Evolutionary conservation across 2,329 filamentous ascomycete species (phyloP).

Genomic region (Fusarium denticulatum): DNA sequence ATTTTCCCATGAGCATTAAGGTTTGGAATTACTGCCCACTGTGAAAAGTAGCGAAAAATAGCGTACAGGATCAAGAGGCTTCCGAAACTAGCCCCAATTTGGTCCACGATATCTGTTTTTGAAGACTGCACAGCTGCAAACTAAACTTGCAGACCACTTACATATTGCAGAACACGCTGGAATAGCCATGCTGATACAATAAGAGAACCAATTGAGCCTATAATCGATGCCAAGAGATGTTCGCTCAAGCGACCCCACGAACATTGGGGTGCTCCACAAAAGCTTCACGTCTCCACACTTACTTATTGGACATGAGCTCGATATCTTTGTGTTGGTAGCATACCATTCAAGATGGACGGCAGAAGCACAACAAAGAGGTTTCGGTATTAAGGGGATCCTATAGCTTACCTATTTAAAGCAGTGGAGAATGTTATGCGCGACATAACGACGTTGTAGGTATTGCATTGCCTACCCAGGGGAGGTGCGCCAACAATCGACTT

Average conservation of each 20-base stretch:
- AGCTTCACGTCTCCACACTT: fast-evolving
- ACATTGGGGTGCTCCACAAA: background rate
- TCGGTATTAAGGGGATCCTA: fast-evolving
- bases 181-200: background rate
- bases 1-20: no score
- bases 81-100: background rate
- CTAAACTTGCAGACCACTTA: slow-evolving; percentile 2
- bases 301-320: background rate
- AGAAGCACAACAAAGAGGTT: no score
- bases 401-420: background rate
- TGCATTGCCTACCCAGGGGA: no score
- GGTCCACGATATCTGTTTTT: background rate
- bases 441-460: no score
- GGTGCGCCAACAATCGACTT: no score
- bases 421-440: no score
- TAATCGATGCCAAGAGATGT: background rate
- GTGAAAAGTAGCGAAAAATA: background rate
- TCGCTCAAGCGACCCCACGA: background rate
- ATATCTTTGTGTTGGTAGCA: background rate
- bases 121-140: slow-evolving; percentile 1
- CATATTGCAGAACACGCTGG: background rate
- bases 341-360: fast-evolving
- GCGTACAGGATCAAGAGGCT: background rate
- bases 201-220: no score
- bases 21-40: background rate